phyloP scores from a whole-genome alignment of 768 basidiomycete genomes.

The Tylopilus intermedius region DNA sequence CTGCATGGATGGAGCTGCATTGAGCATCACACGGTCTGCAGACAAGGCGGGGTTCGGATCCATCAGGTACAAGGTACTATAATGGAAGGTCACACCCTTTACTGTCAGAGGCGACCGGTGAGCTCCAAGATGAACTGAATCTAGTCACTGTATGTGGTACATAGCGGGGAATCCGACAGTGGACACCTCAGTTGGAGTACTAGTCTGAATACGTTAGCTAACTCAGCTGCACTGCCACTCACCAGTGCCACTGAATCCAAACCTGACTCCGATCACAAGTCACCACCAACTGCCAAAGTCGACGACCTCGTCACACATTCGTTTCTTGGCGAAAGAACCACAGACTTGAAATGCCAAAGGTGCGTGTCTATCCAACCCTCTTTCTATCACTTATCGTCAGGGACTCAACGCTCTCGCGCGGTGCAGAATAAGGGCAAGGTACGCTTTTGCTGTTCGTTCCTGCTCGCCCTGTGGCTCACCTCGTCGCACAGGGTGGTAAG shows the following conservation, averaged over 20 bases:
- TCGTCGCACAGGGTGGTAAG: conserved; percentile 79
- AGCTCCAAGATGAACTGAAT: too few species aligned
- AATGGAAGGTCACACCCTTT: too few species aligned
- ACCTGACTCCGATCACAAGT: neutral
- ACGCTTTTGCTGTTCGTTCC: neutral
- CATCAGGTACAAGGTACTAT: too few species aligned
- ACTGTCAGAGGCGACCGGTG: too few species aligned
- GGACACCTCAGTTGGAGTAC: too few species aligned
- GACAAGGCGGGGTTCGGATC: too few species aligned
- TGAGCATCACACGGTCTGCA: too few species aligned
- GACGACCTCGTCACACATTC: neutral
- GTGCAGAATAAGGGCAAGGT: conserved; percentile 28
- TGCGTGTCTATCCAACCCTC: neutral
- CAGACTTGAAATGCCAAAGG: conserved; percentile 22
- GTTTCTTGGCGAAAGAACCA: neutral
- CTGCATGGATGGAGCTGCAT: too few species aligned
- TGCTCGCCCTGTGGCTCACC: neutral
- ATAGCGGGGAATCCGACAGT: too few species aligned
- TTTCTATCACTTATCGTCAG: neutral
- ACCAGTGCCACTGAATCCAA: neutral
- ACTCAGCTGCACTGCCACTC: conserved; percentile 4
- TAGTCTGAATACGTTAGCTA: neutral
- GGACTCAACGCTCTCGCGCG: conserved; percentile 1
- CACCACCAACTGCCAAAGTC: neutral
- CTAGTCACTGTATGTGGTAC: too few species aligned